Evolutionary conservation across 805 yeast genomes (phyloP).

Genomic region (Yarrowia divulgata): DNA sequence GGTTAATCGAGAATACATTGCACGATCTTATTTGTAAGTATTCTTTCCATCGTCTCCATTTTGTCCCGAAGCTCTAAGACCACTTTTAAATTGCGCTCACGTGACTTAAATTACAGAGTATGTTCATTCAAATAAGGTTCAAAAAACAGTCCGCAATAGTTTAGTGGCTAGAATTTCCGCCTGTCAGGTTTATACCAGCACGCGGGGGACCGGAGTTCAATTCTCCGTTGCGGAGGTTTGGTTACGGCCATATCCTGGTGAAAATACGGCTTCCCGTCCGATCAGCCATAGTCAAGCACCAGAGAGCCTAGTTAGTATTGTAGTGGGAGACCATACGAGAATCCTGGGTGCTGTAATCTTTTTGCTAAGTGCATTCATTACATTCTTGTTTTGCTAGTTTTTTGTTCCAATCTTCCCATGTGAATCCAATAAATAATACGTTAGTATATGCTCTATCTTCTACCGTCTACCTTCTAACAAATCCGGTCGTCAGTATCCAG

Average conservation of each 20-base stretch:
- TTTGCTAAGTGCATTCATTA: no score
- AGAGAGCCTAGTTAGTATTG: conserved; percentile 36
- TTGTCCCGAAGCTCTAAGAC: no score
- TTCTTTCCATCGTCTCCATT: no score
- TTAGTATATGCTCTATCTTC: conserved; percentile 12
- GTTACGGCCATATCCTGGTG: conserved; percentile 39
- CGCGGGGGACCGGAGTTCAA: conserved; percentile 39
- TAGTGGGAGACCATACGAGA: conserved; percentile 39
- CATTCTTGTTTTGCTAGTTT: no score
- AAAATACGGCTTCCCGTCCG: conserved; percentile 38
- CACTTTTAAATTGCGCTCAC: no score
- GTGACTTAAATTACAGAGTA: neutral
- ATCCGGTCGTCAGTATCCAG: conserved; percentile 43
- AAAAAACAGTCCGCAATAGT: conserved; percentile 45
- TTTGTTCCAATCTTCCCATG: neutral
- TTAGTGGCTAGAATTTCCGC: conserved; percentile 54
- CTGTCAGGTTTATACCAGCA: conserved; percentile 47
- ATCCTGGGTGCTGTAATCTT: conserved; percentile 38
- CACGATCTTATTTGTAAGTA: no score
- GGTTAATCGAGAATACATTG: no score
- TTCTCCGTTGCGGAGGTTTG: conserved; percentile 38
- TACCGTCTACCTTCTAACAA: conserved; percentile 33
- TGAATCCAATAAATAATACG: conserved; percentile 12
- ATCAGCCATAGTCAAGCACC: conserved; percentile 39
- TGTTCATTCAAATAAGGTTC: neutral